phyloP scores from a whole-genome alignment of 192 early-diverging fungal genomes.

The Mortierella alpina region DNA sequence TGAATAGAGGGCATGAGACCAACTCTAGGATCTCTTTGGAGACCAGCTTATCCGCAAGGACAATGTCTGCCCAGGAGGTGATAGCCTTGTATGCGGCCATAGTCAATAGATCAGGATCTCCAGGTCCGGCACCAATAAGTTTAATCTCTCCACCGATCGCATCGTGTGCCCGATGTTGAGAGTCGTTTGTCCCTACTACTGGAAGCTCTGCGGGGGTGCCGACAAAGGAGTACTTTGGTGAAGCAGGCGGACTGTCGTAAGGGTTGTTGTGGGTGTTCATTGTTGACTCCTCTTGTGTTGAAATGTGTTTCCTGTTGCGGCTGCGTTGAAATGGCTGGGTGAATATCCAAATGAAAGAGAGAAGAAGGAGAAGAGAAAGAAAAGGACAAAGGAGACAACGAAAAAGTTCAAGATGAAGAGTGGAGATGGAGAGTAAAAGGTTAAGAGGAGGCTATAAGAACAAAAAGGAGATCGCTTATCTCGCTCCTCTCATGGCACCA shows the following conservation, averaged over 20 bases:
- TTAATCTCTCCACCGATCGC: constrained; percentile 57
- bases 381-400: background rate
- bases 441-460: background rate
- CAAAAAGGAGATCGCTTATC: background rate
- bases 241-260: constrained; percentile 45
- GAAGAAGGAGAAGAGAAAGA: constrained; percentile 7
- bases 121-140: constrained; percentile 89
- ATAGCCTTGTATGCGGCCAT: constrained; percentile 76
- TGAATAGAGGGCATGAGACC: constrained; percentile 60
- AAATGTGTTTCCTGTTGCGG: background rate
- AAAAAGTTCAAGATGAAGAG: background rate
- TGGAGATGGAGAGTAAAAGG: background rate
- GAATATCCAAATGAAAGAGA: background rate
- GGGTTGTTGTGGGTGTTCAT: constrained; percentile 8
- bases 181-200: background rate
- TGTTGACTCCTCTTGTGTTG: background rate
- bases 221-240: constrained; percentile 15
- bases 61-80: constrained; percentile 76
- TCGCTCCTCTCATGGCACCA: constrained; percentile 3
- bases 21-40: constrained; percentile 69
- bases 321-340: background rate
- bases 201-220: background rate
- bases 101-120: constrained; percentile 86
- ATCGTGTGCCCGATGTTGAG: background rate
- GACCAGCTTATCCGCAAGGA: constrained; percentile 87